Conservation (phyloP, 2,329 filamentous ascomycete species). For the Microsporum ferrugineum region DNA sequence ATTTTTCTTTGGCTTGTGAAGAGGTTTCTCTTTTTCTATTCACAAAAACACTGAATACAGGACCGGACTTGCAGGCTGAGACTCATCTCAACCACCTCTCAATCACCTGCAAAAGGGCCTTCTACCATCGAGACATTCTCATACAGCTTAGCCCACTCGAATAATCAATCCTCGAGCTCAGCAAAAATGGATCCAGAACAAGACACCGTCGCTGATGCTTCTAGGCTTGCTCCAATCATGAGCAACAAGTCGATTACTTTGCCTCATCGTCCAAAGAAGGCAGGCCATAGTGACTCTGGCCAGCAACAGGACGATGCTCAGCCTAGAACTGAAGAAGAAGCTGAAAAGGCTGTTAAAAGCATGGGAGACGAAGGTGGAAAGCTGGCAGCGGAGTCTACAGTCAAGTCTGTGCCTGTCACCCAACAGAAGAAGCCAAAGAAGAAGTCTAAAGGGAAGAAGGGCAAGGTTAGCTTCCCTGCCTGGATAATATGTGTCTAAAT, state of each 20-base stretch:
- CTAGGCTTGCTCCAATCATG: background rate
- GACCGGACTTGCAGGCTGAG: background rate
- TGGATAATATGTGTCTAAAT: background rate
- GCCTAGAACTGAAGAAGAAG: no score
- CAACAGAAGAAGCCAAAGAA: conserved; percentile 22
- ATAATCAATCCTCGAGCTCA: background rate
- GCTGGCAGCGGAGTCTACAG: background rate
- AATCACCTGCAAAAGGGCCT: background rate
- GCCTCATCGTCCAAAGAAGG: background rate
- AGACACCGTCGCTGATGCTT: background rate
- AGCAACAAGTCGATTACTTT: background rate
- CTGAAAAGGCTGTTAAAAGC: background rate
- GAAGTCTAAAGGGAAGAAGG: conserved; percentile 29
- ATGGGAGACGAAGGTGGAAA: background rate
- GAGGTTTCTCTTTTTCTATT: background rate
- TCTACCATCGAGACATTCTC: background rate
- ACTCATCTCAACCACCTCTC: background rate
- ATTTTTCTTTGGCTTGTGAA: background rate
- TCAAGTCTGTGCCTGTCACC: background rate
- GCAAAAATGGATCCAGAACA: background rate
- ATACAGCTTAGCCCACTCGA: background rate
- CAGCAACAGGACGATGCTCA: background rate
- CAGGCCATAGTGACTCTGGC: background rate
- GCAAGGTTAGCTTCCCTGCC: conserved; percentile 1
- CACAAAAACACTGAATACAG: background rate